phyloP scores from a whole-genome alignment of 208 protist species.

The Leishmania turanica region DNA sequence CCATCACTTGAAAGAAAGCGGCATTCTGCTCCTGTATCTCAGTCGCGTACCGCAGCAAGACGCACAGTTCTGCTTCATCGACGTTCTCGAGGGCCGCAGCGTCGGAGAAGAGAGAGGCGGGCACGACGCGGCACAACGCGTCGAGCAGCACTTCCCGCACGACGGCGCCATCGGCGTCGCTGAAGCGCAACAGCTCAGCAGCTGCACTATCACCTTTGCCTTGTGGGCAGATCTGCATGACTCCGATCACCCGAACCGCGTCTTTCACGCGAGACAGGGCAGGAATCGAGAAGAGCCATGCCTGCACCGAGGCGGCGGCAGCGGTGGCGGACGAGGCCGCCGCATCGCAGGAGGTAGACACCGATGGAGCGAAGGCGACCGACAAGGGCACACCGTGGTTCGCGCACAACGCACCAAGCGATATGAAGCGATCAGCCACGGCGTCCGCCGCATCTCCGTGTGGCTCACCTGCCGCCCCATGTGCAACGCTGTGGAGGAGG shows the following conservation, averaged over 20 bases:
- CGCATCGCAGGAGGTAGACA: neutral
- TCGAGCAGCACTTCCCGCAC: constrained; percentile 25
- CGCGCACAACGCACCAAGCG: constrained; percentile 63
- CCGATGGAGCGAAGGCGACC: constrained; percentile 32
- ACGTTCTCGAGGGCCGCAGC: constrained; percentile 62
- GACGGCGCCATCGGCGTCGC: constrained; percentile 12
- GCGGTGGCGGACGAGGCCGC: neutral
- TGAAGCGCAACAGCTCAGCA: neutral
- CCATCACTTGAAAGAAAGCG: constrained; percentile 36
- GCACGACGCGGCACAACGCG: constrained; percentile 42
- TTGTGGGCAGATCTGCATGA: constrained; percentile 20
- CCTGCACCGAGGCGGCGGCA: neutral
- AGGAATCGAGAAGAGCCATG: constrained; percentile 17
- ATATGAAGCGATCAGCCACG: constrained; percentile 49
- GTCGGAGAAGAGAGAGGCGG: constrained; percentile 38
- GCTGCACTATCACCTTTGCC: neutral
- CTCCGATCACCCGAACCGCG: constrained; percentile 56
- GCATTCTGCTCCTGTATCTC: constrained; percentile 57
- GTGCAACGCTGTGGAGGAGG: neutral
- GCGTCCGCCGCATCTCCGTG: neutral
- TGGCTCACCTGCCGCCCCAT: neutral
- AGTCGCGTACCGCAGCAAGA: constrained; percentile 57
- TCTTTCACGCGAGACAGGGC: constrained; percentile 25
- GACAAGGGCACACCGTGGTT: constrained; percentile 68
- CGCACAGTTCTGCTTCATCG: constrained; percentile 57